Evolutionary conservation across 345 rosid genomes (phyloP), one percentile per base, ranked within the genome.

Genomic region (Lagerstroemia speciosa): DNA sequence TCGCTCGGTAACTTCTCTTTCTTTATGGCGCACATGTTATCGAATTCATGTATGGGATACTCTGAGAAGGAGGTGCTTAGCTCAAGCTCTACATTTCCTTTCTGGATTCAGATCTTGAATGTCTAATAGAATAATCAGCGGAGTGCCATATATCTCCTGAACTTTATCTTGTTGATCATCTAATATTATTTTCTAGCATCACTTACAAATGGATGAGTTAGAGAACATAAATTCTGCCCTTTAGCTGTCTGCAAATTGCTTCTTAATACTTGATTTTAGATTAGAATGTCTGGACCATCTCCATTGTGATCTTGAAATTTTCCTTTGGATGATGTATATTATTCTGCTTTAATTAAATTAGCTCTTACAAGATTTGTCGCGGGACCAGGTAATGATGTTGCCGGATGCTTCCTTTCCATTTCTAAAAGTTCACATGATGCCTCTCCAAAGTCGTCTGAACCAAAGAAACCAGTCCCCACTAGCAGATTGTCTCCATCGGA

Each of bases 401-500:
- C 74, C 62, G 84, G 81, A 68, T 85, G 86, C 78, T 77, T 71
- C 64, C 74, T 82, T 76, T 69, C 85, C 6, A 77, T 74, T 70
- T 69, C 84, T 24, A 80, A 77, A 85, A 75, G 73, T 76, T 76
- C 80, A 65, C 72, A 55, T 61, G 85, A 85, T 58, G 81, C 66
- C 65, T 82, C 81, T 65, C 78, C 64, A 37, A 82, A 64, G 40
- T 68, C 85, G 17, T 64, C 90, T 70, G 79, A 62, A 22, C 73
- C 80, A 48, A 87, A 78, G 87, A 91, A 85, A 76, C 72, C 68
- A 64, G 83, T 82, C 75, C 79, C 84, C 43, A 69, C 71, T n/a
- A 82, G 78, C 72, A 83, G 92, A 91, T 83, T 89, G 77, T 86
- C 92, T 73, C 80, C 73, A 5, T 61, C 75, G 0, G 74, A 74